A percentile compares a stretch with the other conserved stretches of the same genome.
Conservation (phyloP, 192 early-diverging fungal genomes). For the Geranomyces variabilis region DNA sequence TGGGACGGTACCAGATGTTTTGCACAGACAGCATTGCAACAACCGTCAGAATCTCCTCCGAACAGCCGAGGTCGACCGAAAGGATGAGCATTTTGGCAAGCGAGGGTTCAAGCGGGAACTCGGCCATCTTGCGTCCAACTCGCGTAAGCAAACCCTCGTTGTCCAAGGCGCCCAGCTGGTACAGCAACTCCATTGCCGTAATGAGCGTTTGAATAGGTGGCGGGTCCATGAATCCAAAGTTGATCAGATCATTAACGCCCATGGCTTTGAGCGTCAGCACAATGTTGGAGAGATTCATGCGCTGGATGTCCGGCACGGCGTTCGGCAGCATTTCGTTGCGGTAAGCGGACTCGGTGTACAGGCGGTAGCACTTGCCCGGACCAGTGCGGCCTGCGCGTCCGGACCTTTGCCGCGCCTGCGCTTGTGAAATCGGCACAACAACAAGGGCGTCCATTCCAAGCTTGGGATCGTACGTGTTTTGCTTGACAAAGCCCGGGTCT, state of each 20-base stretch:
- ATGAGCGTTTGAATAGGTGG: constrained; percentile 91
- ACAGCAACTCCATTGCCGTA: constrained; percentile 88
- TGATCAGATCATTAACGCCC: constrained; percentile 94
- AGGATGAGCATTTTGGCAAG: constrained; percentile 93
- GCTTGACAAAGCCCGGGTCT: constrained; percentile 97
- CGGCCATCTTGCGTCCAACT: constrained; percentile 96
- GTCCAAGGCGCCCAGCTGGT: constrained; percentile 88
- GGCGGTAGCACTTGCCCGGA: constrained; percentile 95
- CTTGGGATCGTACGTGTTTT: constrained; percentile 93
- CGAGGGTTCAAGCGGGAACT: constrained; percentile 93
- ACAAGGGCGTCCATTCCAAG: constrained; percentile 96
- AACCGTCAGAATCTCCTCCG: constrained; percentile 85
- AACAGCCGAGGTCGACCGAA: constrained; percentile 89
- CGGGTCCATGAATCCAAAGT: constrained; percentile 99
- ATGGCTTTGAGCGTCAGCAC: constrained; percentile 93
- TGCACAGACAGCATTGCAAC: constrained; percentile 70
- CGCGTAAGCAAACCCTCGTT: constrained; percentile 91
- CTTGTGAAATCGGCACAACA: constrained; percentile 92
- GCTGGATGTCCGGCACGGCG: constrained; percentile 94
- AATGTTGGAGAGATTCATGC: constrained; percentile 89
- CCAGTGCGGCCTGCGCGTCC: constrained; percentile 96
- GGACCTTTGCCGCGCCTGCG: constrained; percentile 90
- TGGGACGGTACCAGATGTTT: constrained; percentile 95
- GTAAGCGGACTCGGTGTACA: constrained; percentile 93
- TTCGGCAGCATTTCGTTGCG: constrained; percentile 93